These are phyloP conservation scores for Citeromyces hawaiiensis DNA, from an alignment of 1,139 yeast species.

Conservation along the genomic window DNA sequence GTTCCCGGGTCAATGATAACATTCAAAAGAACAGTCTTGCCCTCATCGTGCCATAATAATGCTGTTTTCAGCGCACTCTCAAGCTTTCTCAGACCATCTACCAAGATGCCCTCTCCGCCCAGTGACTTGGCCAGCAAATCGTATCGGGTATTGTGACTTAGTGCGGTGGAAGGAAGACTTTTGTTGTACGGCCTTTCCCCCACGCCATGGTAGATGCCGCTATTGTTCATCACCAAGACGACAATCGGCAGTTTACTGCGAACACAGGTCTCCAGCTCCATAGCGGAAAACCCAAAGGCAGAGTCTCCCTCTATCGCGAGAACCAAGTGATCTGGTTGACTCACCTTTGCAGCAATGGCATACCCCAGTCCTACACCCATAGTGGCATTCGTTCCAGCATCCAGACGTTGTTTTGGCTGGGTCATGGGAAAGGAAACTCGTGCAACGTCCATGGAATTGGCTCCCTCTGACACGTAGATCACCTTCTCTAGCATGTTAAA, in stretches of 20 bases:
- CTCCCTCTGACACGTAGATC: constrained; percentile 46
- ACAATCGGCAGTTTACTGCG: constrained; percentile 36
- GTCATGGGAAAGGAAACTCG: constrained; percentile 41
- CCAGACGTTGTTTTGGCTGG: constrained; percentile 38
- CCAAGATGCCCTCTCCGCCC: constrained; percentile 41
- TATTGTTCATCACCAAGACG: constrained; percentile 51
- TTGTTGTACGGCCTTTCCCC: constrained; percentile 16
- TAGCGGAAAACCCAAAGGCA: constrained; percentile 57
- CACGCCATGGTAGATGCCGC: constrained; percentile 54
- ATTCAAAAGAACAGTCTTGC: constrained; percentile 32
- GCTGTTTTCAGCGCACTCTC: constrained; percentile 24
- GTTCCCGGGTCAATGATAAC: constrained; percentile 44
- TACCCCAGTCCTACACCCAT: constrained; percentile 63
- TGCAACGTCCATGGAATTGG: constrained; percentile 59
- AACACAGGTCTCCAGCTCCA: constrained; percentile 53
- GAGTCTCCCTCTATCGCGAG: constrained; percentile 61
- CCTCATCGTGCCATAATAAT: constrained; percentile 14
- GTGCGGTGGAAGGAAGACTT: constrained; percentile 40
- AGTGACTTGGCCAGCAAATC: constrained; percentile 37
- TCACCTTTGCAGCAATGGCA: constrained; percentile 45
- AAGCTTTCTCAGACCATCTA: constrained; percentile 25
- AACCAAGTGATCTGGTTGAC: constrained; percentile 20
- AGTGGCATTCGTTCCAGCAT: constrained; percentile 62
- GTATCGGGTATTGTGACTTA: constrained; percentile 38
- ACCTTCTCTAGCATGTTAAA: constrained; percentile 19